Evolutionary conservation across 73 alveolate species (phyloP), one percentile per base, ranked within the genome.

Genomic region (Blepharisma japonicum): DNA sequence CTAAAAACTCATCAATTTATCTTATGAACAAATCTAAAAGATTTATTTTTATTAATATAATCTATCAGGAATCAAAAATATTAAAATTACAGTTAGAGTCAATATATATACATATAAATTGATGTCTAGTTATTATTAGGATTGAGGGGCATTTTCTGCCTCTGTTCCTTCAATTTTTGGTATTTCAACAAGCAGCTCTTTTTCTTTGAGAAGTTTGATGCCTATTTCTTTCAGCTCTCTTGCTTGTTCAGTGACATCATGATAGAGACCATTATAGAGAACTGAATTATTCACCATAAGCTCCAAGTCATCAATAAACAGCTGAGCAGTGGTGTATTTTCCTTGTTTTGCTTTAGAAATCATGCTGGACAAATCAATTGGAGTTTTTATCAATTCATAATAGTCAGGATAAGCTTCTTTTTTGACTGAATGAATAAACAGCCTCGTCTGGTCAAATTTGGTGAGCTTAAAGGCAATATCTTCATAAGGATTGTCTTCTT

Each of bases 401-500:
- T 92, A 92, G 80, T 86, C 87, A 7, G 96, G 98, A 6, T 88
- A 86, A 48, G 80, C 85, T 68, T 79, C 83, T 83, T 84, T 84
- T 68, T 84, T 71, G 66, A 87, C 94, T 7, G 83, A 86, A 51
- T 14, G 8, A 50, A 68, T 83, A 83, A 84, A 87, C 27, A 87
- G 8, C 79, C 70, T 79, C 55, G 77, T 32, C 39, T 54, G 81
- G 54, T 87, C 94, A 68, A 68, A 68, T 55, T 42, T 80, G 8
- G 71, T 70, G 80, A 86, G 81, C 8, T 42, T 18, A 74, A 82
- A 89, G 56, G 83, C 78, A 14, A 78, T 56, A 5, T 70, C 61
- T 23, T 83, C 83, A 47, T 53, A 23, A 32, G 68, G 48, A 25
- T 61, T 83, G 23, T 81, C 87, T 39, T 45, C 78, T 25, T 20